Evolutionary conservation across 1,284 basidiomycete genomes (phyloP).

Genomic region (Sutorius eximius): DNA sequence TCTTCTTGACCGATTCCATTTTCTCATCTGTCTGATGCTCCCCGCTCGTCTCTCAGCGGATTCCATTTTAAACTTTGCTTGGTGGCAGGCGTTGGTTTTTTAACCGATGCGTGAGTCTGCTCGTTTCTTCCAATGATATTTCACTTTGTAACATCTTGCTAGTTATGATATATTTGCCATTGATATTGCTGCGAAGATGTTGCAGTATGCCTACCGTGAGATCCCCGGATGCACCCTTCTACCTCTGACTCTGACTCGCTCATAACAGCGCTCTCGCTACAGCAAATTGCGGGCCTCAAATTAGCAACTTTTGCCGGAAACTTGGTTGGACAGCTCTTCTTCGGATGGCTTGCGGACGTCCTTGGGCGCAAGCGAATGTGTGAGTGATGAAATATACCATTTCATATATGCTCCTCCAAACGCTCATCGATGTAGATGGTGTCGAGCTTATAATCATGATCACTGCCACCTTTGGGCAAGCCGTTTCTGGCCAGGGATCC

Average conservation of each 20-base stretch:
- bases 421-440: conserved; percentile 44
- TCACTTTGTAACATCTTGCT: background rate
- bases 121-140: background rate
- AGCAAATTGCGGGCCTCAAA: conserved; percentile 74
- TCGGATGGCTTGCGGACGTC: conserved; percentile 53
- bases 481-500: conserved; percentile 47
- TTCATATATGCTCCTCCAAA: background rate
- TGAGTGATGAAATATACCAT: background rate
- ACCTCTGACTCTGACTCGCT: too few species aligned
- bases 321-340: conserved; percentile 56
- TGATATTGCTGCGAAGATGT: conserved; percentile 71
- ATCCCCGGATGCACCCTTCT: background rate
- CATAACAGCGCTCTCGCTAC: conserved; percentile 39
- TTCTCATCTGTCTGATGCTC: background rate
- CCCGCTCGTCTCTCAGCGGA: conserved; percentile 37
- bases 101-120: conserved; percentile 68
- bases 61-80: conserved; percentile 69
- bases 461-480: conserved; percentile 45
- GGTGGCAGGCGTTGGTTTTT: conserved; percentile 77
- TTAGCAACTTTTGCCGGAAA: conserved; percentile 65
- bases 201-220: conserved; percentile 70
- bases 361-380: conserved; percentile 47
- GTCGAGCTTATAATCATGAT: conserved; percentile 57
- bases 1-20: conserved; percentile 7
- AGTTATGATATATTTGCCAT: conserved; percentile 74